Evolutionary conservation across 2,329 filamentous ascomycete genomes (phyloP).

Genomic region (Penicillium sp.): DNA sequence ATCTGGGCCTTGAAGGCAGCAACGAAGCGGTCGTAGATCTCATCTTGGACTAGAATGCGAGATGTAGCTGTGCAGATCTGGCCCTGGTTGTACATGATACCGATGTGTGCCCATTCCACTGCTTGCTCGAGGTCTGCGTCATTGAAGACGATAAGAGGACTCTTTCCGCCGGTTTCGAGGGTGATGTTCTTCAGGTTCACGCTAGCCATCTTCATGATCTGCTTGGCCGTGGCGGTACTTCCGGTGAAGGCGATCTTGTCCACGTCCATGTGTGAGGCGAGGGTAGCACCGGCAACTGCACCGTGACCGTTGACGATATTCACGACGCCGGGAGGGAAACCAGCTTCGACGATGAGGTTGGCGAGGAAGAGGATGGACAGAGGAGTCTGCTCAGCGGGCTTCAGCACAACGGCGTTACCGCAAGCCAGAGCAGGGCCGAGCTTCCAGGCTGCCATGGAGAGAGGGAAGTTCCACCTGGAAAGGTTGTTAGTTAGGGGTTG

Average conservation of each 20-base stretch:
- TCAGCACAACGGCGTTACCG: slow-evolving; percentile 36
- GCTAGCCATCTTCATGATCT: slow-evolving; percentile 40
- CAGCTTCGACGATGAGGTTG: slow-evolving; percentile 35
- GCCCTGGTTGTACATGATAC: slow-evolving; percentile 49
- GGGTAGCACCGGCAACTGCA: slow-evolving; percentile 30
- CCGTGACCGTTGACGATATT: slow-evolving; percentile 38
- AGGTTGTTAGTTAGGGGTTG: background rate
- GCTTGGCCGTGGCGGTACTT: slow-evolving; percentile 33
- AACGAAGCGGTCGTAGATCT: slow-evolving; percentile 25
- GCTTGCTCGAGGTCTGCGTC: slow-evolving; percentile 68
- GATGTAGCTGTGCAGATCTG: slow-evolving; percentile 39
- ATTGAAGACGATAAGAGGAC: slow-evolving; percentile 63
- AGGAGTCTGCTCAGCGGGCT: slow-evolving; percentile 38
- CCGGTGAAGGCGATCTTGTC: slow-evolving; percentile 40
- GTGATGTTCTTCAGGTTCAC: slow-evolving; percentile 38
- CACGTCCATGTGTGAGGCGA: slow-evolving; percentile 34
- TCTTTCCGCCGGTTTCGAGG: slow-evolving; percentile 61
- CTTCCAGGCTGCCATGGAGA: slow-evolving; percentile 67
- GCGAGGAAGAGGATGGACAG: slow-evolving; percentile 36
- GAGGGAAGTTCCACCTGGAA: slow-evolving; percentile 39
- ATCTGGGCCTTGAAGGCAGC: slow-evolving; percentile 25
- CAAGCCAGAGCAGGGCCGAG: slow-evolving; percentile 37
- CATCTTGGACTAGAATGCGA: slow-evolving; percentile 28
- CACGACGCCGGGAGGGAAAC: slow-evolving; percentile 36
- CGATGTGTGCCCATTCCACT: slow-evolving; percentile 66